A percentile compares a stretch with the other conserved stretches of the same genome.
phyloP scores from a whole-genome alignment of 176 grass and related monocot genomes.

The Thalia dealbata region DNA sequence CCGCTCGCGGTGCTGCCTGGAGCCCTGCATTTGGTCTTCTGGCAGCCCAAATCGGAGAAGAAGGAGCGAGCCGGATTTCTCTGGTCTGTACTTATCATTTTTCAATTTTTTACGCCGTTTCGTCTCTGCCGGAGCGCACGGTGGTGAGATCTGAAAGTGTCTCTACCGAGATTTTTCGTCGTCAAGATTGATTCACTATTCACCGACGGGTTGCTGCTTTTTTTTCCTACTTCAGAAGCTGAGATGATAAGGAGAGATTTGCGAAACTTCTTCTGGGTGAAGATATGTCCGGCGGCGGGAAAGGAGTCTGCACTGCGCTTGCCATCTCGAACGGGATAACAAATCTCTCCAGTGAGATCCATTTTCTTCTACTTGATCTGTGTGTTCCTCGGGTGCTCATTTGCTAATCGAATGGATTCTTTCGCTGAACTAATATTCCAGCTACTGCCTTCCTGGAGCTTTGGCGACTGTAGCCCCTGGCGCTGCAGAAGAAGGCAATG shows the following conservation, averaged over 20 bases:
- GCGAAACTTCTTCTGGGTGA: constrained; percentile 94
- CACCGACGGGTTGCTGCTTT: too few relatives aligned
- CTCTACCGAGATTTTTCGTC: not conserved
- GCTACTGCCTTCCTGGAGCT: constrained; percentile 94
- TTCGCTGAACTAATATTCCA: constrained; percentile 10
- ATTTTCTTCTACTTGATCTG: not conserved
- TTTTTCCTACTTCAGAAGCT: constrained; percentile 34
- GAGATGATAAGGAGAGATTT: constrained; percentile 99
- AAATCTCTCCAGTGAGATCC: constrained; percentile 68
- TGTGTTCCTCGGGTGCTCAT: not conserved
- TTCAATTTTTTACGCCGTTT: too few relatives aligned
- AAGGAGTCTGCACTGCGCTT: constrained; percentile 96
- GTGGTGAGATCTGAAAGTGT: too few relatives aligned
- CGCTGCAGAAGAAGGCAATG: constrained; percentile 72
- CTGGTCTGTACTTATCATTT: not conserved
- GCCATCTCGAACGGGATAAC: constrained; percentile 96
- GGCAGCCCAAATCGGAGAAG: constrained; percentile 3
- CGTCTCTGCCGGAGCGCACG: too few relatives aligned
- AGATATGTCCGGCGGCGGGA: too few relatives aligned
- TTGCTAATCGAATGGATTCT: not conserved
- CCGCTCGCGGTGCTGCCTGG: too few relatives aligned
- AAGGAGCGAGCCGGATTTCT: not conserved
- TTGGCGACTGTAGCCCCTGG: constrained; percentile 87
- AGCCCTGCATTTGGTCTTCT: constrained; percentile 6
- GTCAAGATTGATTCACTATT: too few relatives aligned